These are phyloP conservation scores for sorghum (Sorghum bicolor) DNA, from an alignment of 176 grass and related monocot genomes.

Conservation along the genomic window Sorghum_bicolor_NCBIv3 NC_012872.2:12166501-12167000, in stretches of 20 bases:
- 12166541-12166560: neutral
- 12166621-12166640: neutral
- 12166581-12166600: neutral
- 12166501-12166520: neutral
- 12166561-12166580: neutral
- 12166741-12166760: neutral
- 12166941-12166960: neutral
- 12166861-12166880: neutral
- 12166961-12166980: neutral
- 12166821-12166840: neutral
- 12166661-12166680: neutral
- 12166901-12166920: neutral
- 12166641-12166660: neutral
- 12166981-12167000: neutral
- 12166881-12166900: neutral
- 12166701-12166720: neutral
- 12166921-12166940: neutral
- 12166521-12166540: neutral
- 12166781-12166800: neutral
- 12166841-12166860: neutral
- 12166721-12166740: neutral
- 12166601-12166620: neutral
- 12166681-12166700: neutral
- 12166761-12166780: neutral
- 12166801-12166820: neutral